phyloP scores from a whole-genome alignment of 805 yeast species.

The Ogataea minuta region DNA sequence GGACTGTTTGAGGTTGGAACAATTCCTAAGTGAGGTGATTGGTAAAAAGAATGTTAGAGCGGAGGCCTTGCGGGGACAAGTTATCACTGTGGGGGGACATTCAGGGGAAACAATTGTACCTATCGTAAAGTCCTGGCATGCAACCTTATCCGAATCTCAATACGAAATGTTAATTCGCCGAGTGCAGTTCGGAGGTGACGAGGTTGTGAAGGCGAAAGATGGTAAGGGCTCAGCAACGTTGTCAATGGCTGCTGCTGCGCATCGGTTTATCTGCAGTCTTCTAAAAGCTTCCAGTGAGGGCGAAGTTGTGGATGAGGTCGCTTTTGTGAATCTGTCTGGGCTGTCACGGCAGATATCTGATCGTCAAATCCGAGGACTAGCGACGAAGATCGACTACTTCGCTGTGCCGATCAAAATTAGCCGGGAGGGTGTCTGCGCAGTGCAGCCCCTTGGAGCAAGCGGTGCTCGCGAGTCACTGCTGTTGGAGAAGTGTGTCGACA shows the following conservation, averaged over 20 bases:
- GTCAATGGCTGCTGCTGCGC: conserved; percentile 94
- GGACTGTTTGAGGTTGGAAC: conserved; percentile 66
- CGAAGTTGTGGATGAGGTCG: conserved; percentile 59
- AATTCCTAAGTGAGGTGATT: conserved; percentile 63
- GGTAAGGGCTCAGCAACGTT: conserved; percentile 95
- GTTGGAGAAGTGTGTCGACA: conserved; percentile 17
- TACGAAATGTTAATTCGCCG: conserved; percentile 65
- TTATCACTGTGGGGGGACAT: conserved; percentile 80
- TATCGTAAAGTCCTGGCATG: conserved; percentile 45
- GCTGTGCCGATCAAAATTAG: conserved; percentile 61
- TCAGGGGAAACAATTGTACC: conserved; percentile 94
- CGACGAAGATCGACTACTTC: conserved; percentile 46
- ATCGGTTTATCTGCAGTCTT: conserved; percentile 61
- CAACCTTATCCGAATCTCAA: conserved; percentile 34
- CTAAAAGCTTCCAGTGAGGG: conserved; percentile 63
- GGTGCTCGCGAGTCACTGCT: conserved; percentile 16
- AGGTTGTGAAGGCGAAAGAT: conserved; percentile 90
- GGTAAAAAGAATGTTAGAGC: conserved; percentile 25
- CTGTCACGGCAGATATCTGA: conserved; percentile 34
- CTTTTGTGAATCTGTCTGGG: conserved; percentile 48
- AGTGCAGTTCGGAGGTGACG: conserved; percentile 88
- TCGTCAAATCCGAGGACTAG: conserved; percentile 43
- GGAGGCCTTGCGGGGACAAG: conserved; percentile 56
- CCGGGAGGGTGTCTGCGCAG: conserved; percentile 50
- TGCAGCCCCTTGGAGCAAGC: conserved; percentile 28